phyloP scores from a whole-genome alignment of 2,329 filamentous ascomycete genomes.

The Clonostachys solani region DNA sequence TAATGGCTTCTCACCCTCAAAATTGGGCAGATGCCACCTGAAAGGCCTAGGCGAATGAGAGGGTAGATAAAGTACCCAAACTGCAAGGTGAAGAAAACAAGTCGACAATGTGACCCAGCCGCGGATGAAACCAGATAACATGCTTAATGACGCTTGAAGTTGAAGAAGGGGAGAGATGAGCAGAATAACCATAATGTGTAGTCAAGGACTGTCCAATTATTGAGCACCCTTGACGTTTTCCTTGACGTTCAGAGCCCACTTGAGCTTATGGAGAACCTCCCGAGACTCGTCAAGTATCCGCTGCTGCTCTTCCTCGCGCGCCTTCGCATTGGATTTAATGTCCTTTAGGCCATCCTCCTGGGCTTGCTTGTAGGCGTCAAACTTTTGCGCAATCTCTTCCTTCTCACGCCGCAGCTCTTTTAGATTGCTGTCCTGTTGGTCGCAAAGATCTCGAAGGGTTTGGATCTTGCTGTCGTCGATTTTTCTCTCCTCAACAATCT shows the following conservation, averaged over 20 bases:
- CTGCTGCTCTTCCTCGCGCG: slow-evolving; percentile 58
- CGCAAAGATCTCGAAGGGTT: slow-evolving; percentile 63
- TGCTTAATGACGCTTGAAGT: too few relatives aligned
- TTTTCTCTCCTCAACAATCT: slow-evolving; percentile 48
- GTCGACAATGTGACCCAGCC: too few relatives aligned
- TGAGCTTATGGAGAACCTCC: slow-evolving; percentile 62
- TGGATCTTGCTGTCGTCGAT: slow-evolving; percentile 60
- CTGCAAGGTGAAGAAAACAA: too few relatives aligned
- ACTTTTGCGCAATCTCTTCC: slow-evolving; percentile 53
- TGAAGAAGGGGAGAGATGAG: too few relatives aligned
- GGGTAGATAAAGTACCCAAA: too few relatives aligned
- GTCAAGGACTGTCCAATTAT: slow-evolving; percentile 20
- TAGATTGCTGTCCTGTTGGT: slow-evolving; percentile 69
- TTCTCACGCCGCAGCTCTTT: slow-evolving; percentile 57
- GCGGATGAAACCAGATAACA: too few relatives aligned
- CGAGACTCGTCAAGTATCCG: slow-evolving; percentile 52
- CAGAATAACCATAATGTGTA: too few relatives aligned
- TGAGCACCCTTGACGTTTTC: slow-evolving; percentile 52
- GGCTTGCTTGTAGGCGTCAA: slow-evolving; percentile 59
- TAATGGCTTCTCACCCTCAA: too few relatives aligned
- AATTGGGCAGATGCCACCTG: too few relatives aligned
- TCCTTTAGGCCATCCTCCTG: slow-evolving; percentile 57
- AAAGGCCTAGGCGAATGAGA: too few relatives aligned
- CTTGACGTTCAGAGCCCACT: slow-evolving; percentile 69
- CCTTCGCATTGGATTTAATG: slow-evolving; percentile 53